A percentile compares a stretch with the other conserved stretches of the same genome.
Evolutionary conservation across 129 eudicot genomes (phyloP).

Genomic region (Pseudognaphalium luteoalbum): DNA sequence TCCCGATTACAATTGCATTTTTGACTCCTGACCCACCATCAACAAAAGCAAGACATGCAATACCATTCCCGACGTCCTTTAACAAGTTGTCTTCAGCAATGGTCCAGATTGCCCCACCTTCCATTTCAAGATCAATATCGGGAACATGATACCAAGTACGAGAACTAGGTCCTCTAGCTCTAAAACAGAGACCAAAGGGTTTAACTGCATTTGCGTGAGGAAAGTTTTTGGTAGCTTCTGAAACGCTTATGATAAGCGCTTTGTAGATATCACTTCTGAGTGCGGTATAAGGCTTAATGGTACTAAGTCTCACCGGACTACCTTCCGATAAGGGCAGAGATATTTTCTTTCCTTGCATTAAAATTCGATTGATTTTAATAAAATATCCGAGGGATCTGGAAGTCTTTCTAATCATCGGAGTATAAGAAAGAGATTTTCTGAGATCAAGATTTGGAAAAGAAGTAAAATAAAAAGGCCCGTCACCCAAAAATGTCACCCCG

Average conservation of each 20-base stretch:
- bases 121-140: not conserved
- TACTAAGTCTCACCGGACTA: not conserved
- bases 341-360: not conserved
- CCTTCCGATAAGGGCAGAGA: not conserved
- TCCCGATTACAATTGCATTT: not conserved
- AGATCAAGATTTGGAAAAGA: not conserved
- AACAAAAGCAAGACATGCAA: not conserved
- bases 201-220: not conserved
- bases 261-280: constrained; percentile 6
- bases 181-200: not conserved
- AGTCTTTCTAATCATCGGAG: constrained; percentile 12
- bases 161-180: not conserved
- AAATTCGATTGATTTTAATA: not conserved
- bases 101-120: not conserved
- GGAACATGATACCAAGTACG: not conserved
- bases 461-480: constrained; percentile 3
- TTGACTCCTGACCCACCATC: not conserved
- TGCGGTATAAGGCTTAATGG: not conserved
- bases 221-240: not conserved
- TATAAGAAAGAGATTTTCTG: constrained; percentile 3
- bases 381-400: not conserved
- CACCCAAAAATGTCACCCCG: not conserved
- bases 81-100: not conserved
- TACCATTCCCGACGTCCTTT: not conserved
- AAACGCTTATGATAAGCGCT: not conserved